These are phyloP conservation scores for Amborella trichopoda DNA, from an alignment of 164 flowering plant genomes.

Conservation along the genomic window DNA sequence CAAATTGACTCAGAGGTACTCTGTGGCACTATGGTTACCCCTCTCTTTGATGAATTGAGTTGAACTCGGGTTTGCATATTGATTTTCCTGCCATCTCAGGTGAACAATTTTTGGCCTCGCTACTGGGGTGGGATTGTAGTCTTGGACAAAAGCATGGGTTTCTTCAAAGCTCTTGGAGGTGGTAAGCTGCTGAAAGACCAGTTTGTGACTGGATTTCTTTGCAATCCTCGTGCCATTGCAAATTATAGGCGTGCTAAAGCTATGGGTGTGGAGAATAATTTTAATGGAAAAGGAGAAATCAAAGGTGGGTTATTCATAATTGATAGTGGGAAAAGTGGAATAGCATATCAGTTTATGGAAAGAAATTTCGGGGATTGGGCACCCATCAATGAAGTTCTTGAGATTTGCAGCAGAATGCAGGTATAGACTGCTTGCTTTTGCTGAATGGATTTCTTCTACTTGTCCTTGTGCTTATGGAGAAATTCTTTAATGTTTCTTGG, in stretches of 20 bases:
- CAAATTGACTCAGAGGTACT: constrained; percentile 67
- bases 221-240: constrained; percentile 57
- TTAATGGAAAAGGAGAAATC: constrained; percentile 61
- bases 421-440: constrained; percentile 18
- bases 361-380: constrained; percentile 83
- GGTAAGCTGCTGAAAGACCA: constrained; percentile 62
- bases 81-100: constrained; percentile 20
- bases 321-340: constrained; percentile 57
- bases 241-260: constrained; percentile 74
- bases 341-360: constrained; percentile 76
- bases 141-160: constrained; percentile 34
- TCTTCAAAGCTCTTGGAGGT: constrained; percentile 76
- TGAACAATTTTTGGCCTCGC: constrained; percentile 75
- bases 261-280: constrained; percentile 33
- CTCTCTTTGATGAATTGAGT: background rate
- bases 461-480: too few species aligned
- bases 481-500: too few species aligned
- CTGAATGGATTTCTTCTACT: too few species aligned
- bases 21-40: background rate
- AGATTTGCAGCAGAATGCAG: constrained; percentile 44
- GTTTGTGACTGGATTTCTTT: constrained; percentile 58
- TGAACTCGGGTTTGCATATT: background rate
- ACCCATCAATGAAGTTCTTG: constrained; percentile 50
- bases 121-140: constrained; percentile 71
- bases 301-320: constrained; percentile 68